phyloP scores from a whole-genome alignment of 1,284 basidiomycete genomes.

The Ceratobasidium sp. region DNA sequence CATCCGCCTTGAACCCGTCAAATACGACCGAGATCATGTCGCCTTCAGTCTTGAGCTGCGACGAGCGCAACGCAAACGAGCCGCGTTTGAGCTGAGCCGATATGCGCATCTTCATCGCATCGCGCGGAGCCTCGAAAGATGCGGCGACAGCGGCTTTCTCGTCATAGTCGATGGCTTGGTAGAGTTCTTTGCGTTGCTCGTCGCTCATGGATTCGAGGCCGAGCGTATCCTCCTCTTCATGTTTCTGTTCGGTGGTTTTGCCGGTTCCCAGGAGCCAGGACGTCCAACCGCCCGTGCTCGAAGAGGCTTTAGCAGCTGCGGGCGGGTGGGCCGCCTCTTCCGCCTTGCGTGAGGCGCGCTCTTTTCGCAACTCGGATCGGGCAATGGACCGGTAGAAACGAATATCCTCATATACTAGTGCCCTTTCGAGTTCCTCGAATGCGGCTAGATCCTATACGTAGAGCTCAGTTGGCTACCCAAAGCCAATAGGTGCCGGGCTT shows the following conservation, averaged over 20 bases:
- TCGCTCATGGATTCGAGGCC: slow-evolving; percentile 82
- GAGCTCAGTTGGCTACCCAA: slow-evolving; percentile 21
- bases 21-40: slow-evolving; percentile 93
- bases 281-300: slow-evolving; percentile 18
- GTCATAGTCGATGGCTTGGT: slow-evolving; percentile 95
- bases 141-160: slow-evolving; percentile 82
- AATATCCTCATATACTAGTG: slow-evolving; percentile 94
- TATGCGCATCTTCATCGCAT: slow-evolving; percentile 86
- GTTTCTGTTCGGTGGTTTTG: slow-evolving; percentile 50
- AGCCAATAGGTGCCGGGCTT: slow-evolving; percentile 49
- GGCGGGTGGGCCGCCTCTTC: slow-evolving; percentile 67
- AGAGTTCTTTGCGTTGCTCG: slow-evolving; percentile 92
- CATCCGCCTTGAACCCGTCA: slow-evolving; percentile 87
- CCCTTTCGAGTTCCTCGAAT: slow-evolving; percentile 81
- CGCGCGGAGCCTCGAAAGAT: slow-evolving; percentile 78
- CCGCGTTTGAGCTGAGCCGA: slow-evolving; percentile 87
- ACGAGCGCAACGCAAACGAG: slow-evolving; percentile 80
- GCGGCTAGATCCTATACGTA: slow-evolving; percentile 69
- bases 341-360: slow-evolving; percentile 79
- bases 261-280: slow-evolving; percentile 36
- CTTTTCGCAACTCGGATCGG: slow-evolving; percentile 88
- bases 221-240: slow-evolving; percentile 63
- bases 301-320: slow-evolving; percentile 60
- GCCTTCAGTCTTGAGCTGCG: slow-evolving; percentile 66
- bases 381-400: slow-evolving; percentile 98